Conservation (phyloP, 768 basidiomycete genomes). For the Crucibulum laeve region DNA sequence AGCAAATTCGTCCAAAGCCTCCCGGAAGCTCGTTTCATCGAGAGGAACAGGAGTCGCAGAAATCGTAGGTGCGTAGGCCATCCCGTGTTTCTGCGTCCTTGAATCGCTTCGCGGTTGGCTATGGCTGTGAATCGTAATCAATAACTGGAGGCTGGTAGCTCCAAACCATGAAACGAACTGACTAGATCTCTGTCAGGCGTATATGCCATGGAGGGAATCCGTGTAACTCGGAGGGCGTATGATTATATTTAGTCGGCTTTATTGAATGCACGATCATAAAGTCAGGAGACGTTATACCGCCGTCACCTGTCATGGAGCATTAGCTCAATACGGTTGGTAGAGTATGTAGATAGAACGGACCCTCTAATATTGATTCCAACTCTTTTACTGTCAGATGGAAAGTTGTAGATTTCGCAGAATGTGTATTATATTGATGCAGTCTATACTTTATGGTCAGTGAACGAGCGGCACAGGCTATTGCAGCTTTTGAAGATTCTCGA, state of each 20-base stretch:
- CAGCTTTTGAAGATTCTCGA: conserved; percentile 57
- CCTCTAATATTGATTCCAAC: conserved; percentile 53
- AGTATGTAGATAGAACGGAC: conserved; percentile 27
- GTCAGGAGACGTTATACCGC: conserved; percentile 63
- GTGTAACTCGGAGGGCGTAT: conserved; percentile 56
- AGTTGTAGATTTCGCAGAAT: conserved; percentile 12
- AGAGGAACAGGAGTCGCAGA: conserved; percentile 23
- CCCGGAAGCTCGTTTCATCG: conserved; percentile 56
- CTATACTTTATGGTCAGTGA: too few relatives aligned
- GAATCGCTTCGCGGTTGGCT: conserved; percentile 17
- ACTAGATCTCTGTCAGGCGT: conserved; percentile 80
- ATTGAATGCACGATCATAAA: conserved; percentile 72
- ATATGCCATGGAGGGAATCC: conserved; percentile 87
- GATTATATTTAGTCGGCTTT: conserved; percentile 27
- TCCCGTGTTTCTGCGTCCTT: neutral
- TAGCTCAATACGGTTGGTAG: conserved; percentile 5
- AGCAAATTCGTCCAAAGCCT: conserved; percentile 71
- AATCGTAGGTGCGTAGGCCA: conserved; percentile 2
- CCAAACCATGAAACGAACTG: conserved; percentile 17
- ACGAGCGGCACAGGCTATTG: conserved; percentile 52
- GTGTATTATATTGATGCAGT: conserved; percentile 23
- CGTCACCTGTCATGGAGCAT: conserved; percentile 31
- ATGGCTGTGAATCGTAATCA: conserved; percentile 22
- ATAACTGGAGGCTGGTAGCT: conserved; percentile 5
- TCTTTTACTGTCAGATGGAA: conserved; percentile 38